Base-by-base conservation (phyloP, 768 basidiomycete species). In the Trichaptum fuscoviolaceum region DNA sequence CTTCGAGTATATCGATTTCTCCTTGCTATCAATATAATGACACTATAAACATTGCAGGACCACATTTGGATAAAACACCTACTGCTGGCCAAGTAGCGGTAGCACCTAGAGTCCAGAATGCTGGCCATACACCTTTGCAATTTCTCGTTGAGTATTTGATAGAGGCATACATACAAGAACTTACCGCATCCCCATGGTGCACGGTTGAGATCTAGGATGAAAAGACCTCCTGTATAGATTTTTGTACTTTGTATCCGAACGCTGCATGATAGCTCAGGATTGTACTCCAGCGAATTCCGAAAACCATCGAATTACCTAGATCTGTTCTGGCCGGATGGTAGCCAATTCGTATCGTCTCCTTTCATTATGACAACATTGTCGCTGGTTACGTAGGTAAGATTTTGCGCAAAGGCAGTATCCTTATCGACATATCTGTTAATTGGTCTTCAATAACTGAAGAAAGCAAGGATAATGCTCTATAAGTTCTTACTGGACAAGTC, bases 171-270 rank as follows among this genome's bases (percentile, higher is more conserved):
- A 63, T 57, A 64, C 30, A 26, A 57, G 34, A 62, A 77, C 84
- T 65, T 78, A 86, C 93, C 92, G 77, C 94, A 96, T 64, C 94
- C 95, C 86, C 89, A 93, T 0, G 94, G 94, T 60, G 93, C 93
- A 75, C 84, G 87, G 66, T 89, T 86, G 35, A 93, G 81, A 73
- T 96, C 94, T 26, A 96, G 80, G 67, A 96, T 84, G 73, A 95
- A 93, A 24, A 96, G 79, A 34, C 94, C 94, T 10, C 88, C 86
- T 67, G 86, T 90, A 73, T 91, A 92, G 60, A 78, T 73, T 7
- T 81, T 79, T 52, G 82, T 72, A 69, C 87, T 89, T 60, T 85
- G 86, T 74, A 96, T 87, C 59, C 94, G 88, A 66, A 96, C 89
- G 70, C 94, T 91, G 66, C 73, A 73, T 52, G 20, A 12, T 52